Percentiles rank a stretch among this genome's conserved stretches.
Evolutionary conservation across 441 rosid genomes (phyloP).

Genomic region (Hypseocharis bilobata): DNA sequence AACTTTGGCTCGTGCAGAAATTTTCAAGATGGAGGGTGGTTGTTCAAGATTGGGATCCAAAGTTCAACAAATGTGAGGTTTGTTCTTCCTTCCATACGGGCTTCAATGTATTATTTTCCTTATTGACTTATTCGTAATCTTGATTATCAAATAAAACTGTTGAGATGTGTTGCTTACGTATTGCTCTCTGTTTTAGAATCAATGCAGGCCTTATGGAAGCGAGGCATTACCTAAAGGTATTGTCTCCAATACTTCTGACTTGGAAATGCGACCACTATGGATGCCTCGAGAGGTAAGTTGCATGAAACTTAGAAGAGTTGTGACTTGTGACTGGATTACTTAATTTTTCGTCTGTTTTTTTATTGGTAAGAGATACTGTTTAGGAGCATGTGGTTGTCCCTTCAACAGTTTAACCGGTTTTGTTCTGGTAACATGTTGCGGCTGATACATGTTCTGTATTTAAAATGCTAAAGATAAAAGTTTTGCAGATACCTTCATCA

Average conservation of each 20-base stretch:
- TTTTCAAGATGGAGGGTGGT: slow-evolving; percentile 28
- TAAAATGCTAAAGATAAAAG: neutral
- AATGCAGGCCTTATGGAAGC: slow-evolving; percentile 45
- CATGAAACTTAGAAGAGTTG: neutral
- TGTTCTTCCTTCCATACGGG: slow-evolving; percentile 10
- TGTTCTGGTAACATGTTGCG: neutral
- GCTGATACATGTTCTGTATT: neutral
- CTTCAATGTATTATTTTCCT: neutral
- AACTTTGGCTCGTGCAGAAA: slow-evolving; percentile 30
- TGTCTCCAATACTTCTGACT: slow-evolving; percentile 36
- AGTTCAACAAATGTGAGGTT: slow-evolving; percentile 36
- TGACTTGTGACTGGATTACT: neutral
- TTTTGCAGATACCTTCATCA: neutral
- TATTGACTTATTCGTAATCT: neutral
- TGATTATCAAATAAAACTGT: neutral
- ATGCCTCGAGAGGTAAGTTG: slow-evolving; percentile 38
- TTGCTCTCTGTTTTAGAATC: slow-evolving; percentile 29
- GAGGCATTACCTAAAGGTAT: slow-evolving; percentile 51
- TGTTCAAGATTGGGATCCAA: slow-evolving; percentile 21
- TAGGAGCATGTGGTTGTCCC: neutral
- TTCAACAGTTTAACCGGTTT: neutral
- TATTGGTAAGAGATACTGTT: neutral
- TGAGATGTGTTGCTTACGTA: slow-evolving; percentile 12
- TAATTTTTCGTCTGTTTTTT: neutral
- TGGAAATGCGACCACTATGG: slow-evolving; percentile 60